Conservation (phyloP, 164 flowering plant genomes). For the Echeveria elegans region DNA sequence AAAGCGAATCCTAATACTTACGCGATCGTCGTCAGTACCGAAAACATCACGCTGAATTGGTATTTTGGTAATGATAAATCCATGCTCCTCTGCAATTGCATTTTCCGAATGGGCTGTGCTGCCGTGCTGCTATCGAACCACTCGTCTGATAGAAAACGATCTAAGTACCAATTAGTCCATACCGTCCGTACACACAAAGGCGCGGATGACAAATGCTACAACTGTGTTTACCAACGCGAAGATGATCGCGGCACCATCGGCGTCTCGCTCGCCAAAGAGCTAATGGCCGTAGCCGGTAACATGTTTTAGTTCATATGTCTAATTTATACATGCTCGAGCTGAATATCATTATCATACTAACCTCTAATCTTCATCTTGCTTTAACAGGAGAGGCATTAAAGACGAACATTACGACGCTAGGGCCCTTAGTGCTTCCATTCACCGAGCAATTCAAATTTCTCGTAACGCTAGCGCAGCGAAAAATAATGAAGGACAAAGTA, state of each 20-base stretch:
- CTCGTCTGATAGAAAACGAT: conserved; percentile 26
- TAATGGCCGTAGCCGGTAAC: conserved; percentile 78
- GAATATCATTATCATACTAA: too few species aligned
- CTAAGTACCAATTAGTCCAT: conserved; percentile 73
- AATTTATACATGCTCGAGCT: too few species aligned
- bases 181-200: conserved; percentile 80
- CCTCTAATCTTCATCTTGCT: too few species aligned
- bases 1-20: conserved; percentile 45
- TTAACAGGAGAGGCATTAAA: conserved; percentile 43
- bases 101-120: conserved; percentile 90
- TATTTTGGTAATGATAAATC: conserved; percentile 74
- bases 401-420: conserved; percentile 72
- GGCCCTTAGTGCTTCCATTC: conserved; percentile 62
- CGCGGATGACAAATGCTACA: conserved; percentile 50
- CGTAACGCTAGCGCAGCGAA: conserved; percentile 37
- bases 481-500: conserved; percentile 39
- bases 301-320: neutral
- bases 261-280: conserved; percentile 57
- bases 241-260: conserved; percentile 57
- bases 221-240: conserved; percentile 69
- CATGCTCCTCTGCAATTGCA: conserved; percentile 74
- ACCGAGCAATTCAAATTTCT: conserved; percentile 70
- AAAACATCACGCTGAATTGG: conserved; percentile 74
- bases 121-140: conserved; percentile 70
- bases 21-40: conserved; percentile 78